Evolutionary conservation across 2,329 filamentous ascomycete species (phyloP).

Genomic region (Monosporascus sp.): DNA sequence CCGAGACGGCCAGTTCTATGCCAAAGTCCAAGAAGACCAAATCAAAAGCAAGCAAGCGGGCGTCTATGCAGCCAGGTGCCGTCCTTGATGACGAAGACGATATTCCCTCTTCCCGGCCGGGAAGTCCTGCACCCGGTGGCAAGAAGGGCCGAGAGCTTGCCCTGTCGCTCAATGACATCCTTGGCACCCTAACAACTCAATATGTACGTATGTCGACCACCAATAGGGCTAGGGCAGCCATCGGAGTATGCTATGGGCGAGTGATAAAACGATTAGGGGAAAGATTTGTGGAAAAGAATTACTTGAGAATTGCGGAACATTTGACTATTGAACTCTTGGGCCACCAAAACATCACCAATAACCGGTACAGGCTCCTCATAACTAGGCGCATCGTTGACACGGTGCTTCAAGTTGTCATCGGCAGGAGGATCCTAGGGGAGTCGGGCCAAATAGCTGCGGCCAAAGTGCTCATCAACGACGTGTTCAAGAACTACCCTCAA

Average conservation of each 20-base stretch:
- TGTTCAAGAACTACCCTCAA: slow-evolving; percentile 93
- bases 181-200: slow-evolving; percentile 73
- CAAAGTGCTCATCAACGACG: slow-evolving; percentile 74
- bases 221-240: slow-evolving; percentile 73
- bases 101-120: slow-evolving; percentile 51
- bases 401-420: slow-evolving; percentile 78
- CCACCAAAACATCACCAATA: slow-evolving; percentile 68
- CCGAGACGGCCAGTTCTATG: slow-evolving; percentile 48
- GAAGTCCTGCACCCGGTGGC: slow-evolving; percentile 60
- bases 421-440: slow-evolving; percentile 77
- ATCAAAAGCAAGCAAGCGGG: slow-evolving; percentile 50
- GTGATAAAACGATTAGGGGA: slow-evolving; percentile 75
- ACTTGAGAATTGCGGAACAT: slow-evolving; percentile 74
- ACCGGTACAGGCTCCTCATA: slow-evolving; percentile 81
- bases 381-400: slow-evolving; percentile 80
- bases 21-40: slow-evolving; percentile 63
- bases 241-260: slow-evolving; percentile 82
- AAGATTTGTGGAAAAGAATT: slow-evolving; percentile 76
- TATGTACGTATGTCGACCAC: slow-evolving; percentile 75
- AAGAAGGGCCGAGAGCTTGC: slow-evolving; percentile 69
- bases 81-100: slow-evolving; percentile 71
- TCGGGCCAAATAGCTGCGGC: slow-evolving; percentile 81
- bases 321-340: slow-evolving; percentile 76
- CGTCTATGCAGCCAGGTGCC: slow-evolving; percentile 54
- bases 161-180: slow-evolving; percentile 70